phyloP scores from a whole-genome alignment of 768 basidiomycete species.

The Amanita rimosa region DNA sequence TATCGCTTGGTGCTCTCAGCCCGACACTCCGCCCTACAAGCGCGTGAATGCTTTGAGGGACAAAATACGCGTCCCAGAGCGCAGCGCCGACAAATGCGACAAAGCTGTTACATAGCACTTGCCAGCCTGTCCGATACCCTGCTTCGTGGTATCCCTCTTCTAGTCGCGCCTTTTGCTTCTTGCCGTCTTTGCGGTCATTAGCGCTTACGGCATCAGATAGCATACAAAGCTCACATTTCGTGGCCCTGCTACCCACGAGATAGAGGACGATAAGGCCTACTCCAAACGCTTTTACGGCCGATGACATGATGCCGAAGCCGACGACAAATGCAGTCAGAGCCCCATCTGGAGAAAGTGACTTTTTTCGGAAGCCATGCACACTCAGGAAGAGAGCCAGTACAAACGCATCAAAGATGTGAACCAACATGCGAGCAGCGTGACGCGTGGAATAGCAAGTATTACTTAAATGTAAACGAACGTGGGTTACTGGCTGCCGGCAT shows the following conservation, averaged over 20 bases:
- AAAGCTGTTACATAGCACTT: constrained; percentile 76
- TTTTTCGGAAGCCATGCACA: constrained; percentile 58
- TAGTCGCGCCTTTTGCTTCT: constrained; percentile 57
- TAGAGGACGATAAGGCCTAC: constrained; percentile 68
- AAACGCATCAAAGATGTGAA: constrained; percentile 21
- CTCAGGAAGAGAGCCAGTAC: constrained; percentile 43
- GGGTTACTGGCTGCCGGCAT: background rate
- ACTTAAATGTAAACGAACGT: background rate
- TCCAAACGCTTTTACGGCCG: constrained; percentile 56
- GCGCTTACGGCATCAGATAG: background rate
- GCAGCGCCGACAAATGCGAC: constrained; percentile 48
- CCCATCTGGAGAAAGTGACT: constrained; percentile 69
- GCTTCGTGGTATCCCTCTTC: constrained; percentile 68
- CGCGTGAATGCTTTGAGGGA: constrained; percentile 29
- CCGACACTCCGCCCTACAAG: constrained; percentile 15
- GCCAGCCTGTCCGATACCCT: constrained; percentile 69
- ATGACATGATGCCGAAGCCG: constrained; percentile 63
- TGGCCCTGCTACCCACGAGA: constrained; percentile 69
- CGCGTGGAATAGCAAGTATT: background rate
- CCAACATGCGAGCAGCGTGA: constrained; percentile 1
- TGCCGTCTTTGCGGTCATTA: constrained; percentile 42
- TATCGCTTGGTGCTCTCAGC: constrained; percentile 10
- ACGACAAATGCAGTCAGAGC: constrained; percentile 68
- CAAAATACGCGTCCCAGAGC: constrained; percentile 55
- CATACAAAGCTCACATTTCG: constrained; percentile 46